These are phyloP conservation scores for Quercus robur DNA, from an alignment of 306 rosid species.

Conservation along the genomic window DNA sequence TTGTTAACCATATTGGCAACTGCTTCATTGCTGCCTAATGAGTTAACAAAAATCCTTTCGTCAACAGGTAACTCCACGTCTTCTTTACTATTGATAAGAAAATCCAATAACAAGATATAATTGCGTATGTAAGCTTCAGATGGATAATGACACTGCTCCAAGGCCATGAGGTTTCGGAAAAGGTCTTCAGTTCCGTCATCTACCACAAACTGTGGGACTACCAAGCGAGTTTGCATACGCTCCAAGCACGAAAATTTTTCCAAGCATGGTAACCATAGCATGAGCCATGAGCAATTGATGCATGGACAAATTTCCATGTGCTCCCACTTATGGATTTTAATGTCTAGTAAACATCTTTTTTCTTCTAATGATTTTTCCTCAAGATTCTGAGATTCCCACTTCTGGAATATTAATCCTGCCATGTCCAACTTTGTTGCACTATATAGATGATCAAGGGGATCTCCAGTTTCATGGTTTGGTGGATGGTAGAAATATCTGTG, in stretches of 20 bases:
- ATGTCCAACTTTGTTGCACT: too few relatives aligned
- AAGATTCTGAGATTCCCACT: too few relatives aligned
- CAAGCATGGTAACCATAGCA: not conserved
- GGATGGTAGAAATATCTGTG: not conserved
- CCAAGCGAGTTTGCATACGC: not conserved
- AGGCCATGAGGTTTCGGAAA: conserved; percentile 26
- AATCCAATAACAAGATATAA: conserved; percentile 20
- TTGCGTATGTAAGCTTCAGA: not conserved
- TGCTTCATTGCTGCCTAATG: conserved; percentile 19
- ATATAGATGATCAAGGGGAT: not conserved
- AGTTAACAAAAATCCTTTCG: conserved; percentile 2
- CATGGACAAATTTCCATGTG: not conserved
- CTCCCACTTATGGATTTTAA: not conserved
- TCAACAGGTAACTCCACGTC: conserved; percentile 23
- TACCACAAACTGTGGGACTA: not conserved
- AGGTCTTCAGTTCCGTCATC: conserved; percentile 7
- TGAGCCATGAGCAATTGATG: not conserved
- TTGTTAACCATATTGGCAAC: conserved; percentile 10
- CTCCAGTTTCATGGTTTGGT: too few relatives aligned
- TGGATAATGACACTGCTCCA: conserved; percentile 32
- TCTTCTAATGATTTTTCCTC: too few relatives aligned
- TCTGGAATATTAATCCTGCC: too few relatives aligned
- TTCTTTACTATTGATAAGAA: conserved; percentile 10
- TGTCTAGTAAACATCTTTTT: not conserved
- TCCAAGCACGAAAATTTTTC: not conserved